Evolutionary conservation across 495 filamentous ascomycete genomes (phyloP), one percentile per base, ranked within the genome.

Genomic region (Aspergillus coremiiformis): DNA sequence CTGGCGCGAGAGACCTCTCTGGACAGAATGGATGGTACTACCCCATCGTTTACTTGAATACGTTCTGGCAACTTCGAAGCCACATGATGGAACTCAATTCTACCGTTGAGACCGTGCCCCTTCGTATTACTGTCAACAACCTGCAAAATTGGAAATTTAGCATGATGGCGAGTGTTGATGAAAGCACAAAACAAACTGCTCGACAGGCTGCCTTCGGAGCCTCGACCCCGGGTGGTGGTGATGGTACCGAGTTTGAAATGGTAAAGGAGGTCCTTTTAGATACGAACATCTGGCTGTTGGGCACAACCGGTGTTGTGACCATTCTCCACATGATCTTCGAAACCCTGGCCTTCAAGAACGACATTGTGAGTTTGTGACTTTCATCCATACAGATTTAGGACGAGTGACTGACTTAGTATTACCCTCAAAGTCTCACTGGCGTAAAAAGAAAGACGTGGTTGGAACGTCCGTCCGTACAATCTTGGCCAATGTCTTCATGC

Each of bases 391-490:
- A 14, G 30, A 14, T 46, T 24, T 11, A 26, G 14, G n/a, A 3
- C 6, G 41, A 23, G n/a, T 55, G 49, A 35, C 62, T 67, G 56
- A 68, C 39, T 26, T 37, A 29, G 37, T 39, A 24, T 53, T 17
- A 39, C 20, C 35, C 19, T 30, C 26, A 58, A 37, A 77, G 75
- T 79, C 89, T 22, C 93, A 98, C 70, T 98, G 92, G 80, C 87
- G 89, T 60, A 96, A 97, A 73, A 98, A 98, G 87, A 98, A 98
- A 74, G 94, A 97, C 74, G 87, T 92, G 46, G 89, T 98, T 29
- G 93, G 93, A 49, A 89, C 95, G 23, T 95, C 90, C 7, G 86
- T 98, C 39, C 88, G 93, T 30, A 94, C 94, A 8, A 98, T 98
- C 62, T 76, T 98, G 35, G 92, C 88, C 55, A 98, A 97, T 62